Evolutionary conservation across 2,329 filamentous ascomycete genomes (phyloP).

Genomic region (Lachnellula hyalina): DNA sequence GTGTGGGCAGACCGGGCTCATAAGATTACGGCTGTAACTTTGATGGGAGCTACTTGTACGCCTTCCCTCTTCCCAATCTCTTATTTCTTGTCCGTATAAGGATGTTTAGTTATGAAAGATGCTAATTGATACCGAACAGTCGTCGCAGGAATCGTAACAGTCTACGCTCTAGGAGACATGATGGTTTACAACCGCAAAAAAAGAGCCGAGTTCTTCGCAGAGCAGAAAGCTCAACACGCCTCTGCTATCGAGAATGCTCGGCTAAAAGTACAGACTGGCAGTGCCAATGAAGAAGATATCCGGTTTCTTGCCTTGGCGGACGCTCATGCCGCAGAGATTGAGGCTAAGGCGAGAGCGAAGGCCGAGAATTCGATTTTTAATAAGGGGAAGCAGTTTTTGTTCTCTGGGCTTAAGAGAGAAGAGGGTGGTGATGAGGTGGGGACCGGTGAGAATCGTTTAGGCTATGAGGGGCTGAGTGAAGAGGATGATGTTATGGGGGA

Average conservation of each 20-base stretch:
- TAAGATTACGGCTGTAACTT: constrained; percentile 29
- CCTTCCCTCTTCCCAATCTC: background rate
- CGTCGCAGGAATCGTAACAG: constrained; percentile 53
- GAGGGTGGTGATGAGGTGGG: constrained; percentile 24
- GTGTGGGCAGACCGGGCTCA: constrained; percentile 34
- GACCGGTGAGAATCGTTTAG: constrained; percentile 20
- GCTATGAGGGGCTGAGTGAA: constrained; percentile 23
- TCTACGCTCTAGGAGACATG: constrained; percentile 61
- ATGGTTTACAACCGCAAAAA: constrained; percentile 63
- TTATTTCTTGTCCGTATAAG: background rate
- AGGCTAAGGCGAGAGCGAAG: constrained; percentile 16
- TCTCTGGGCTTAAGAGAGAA: constrained; percentile 31
- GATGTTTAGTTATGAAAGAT: background rate
- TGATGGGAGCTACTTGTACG: constrained; percentile 33
- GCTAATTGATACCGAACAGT: constrained; percentile 36
- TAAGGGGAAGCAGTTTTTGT: constrained; percentile 28
- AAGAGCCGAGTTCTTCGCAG: constrained; percentile 55
- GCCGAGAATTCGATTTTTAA: constrained; percentile 29
- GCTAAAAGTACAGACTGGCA: constrained; percentile 37
- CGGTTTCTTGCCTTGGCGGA: constrained; percentile 52
- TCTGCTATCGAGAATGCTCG: constrained; percentile 41
- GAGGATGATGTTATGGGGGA: constrained; percentile 19
- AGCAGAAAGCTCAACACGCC: constrained; percentile 38
- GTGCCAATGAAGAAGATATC: constrained; percentile 45
- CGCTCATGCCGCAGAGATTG: constrained; percentile 35